Base-by-base conservation (phyloP, 1,139 yeast genomes). In the Nakaseomyces uthaithaninus region DNA sequence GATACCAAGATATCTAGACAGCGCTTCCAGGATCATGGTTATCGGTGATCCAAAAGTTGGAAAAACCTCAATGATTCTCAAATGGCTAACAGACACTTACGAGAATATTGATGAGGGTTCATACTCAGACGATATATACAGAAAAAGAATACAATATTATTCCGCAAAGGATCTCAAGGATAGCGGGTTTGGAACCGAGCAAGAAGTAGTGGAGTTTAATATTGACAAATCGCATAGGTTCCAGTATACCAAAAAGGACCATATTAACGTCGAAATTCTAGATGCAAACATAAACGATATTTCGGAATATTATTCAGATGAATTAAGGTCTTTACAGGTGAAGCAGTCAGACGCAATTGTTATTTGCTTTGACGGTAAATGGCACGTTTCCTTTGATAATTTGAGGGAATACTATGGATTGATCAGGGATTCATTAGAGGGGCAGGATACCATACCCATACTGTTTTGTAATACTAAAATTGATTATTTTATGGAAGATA, bases 21-120 rank as follows among this genome's bases (percentile, higher is more conserved):
- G 16, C 5, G 11, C 19, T 10, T 35, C 42, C n/a, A 30, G 47
- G 11, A 41, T 48, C n/a, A 40, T 45, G 33, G 42, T 48, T 14
- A 26, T 48, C 11, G 51, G 51, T 11, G 42, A 42, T 19, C 39
- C 42, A 3, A 36, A 37, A 10, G 40, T 42, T 18, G 51, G 51
- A n/a, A 48, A 48, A 36, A 37, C 50, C 10, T 42, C 46, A 4
- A 33, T 48, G 28, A 40, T 41, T 7, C 27, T 33, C 3, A 37
- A 46, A n/a, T 45, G 50, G 50, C 25, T 45, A 16, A 27, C 40
- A 11, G 47, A 42, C 33, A 19, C 27, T 9, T 36, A 30, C 7
- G 38, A 33, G n/a, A 51, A 77, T 75, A 45, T 65, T 62, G 18
- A 64, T 60, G 3, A 36, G 8, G 40, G 19, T 9, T 5, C 30